A percentile compares a stretch with the other conserved stretches of the same genome.
Evolutionary conservation across 2,329 filamentous ascomycete genomes (phyloP).

Genomic region (Colletotrichum musicola): DNA sequence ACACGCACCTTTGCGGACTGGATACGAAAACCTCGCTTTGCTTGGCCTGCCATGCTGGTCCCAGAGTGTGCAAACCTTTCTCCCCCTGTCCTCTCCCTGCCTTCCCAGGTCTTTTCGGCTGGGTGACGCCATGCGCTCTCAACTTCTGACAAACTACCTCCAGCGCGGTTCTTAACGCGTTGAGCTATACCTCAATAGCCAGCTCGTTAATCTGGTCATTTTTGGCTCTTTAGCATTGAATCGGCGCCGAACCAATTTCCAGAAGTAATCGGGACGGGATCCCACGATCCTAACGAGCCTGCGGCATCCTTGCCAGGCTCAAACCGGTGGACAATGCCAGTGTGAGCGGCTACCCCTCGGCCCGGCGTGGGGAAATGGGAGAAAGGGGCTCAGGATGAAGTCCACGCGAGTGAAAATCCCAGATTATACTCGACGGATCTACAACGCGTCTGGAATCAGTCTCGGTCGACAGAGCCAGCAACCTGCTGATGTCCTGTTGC

Average conservation of each 20-base stretch:
- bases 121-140: slow-evolving; percentile 14
- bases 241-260: slow-evolving; percentile 18
- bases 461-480: neutral
- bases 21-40: neutral
- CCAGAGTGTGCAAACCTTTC: neutral
- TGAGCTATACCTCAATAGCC: neutral
- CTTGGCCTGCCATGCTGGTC: slow-evolving; percentile 10
- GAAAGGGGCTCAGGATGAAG: slow-evolving; percentile 7
- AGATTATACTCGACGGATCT: slow-evolving; percentile 2
- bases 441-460: neutral
- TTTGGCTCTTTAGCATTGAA: slow-evolving; percentile 16
- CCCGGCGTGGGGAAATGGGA: slow-evolving; percentile 16
- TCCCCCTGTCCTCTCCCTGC: neutral
- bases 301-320: slow-evolving; percentile 23
- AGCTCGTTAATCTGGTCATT: slow-evolving; percentile 22
- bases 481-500: neutral
- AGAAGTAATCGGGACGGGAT: slow-evolving; percentile 9
- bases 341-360: slow-evolving; percentile 1
- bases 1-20: neutral
- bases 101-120: neutral
- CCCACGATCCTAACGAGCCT: slow-evolving; percentile 4
- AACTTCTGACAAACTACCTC: slow-evolving; percentile 14
- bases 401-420: neutral
- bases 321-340: slow-evolving; percentile 21
- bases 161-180: neutral